These are phyloP conservation scores for Hippophae tibetana DNA, from an alignment of 306 rosid species.

Conservation along the genomic window DNA sequence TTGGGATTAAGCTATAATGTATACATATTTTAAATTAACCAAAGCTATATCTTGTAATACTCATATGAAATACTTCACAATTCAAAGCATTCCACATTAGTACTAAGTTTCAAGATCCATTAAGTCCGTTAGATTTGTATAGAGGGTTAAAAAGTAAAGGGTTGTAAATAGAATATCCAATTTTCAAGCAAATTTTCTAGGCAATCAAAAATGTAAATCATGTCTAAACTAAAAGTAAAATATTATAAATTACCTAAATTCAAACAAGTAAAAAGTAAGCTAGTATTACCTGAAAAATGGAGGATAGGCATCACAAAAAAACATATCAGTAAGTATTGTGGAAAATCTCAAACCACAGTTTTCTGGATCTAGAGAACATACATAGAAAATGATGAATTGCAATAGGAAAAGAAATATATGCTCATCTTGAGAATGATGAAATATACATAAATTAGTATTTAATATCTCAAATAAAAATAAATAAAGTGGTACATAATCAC, in stretches of 20 bases:
- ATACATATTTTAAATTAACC: not conserved
- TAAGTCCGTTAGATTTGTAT: not conserved
- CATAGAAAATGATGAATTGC: slow-evolving; percentile 88
- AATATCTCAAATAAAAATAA: not conserved
- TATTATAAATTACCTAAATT: not conserved
- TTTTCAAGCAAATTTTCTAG: not conserved
- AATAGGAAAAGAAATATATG: slow-evolving; percentile 6
- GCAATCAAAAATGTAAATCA: not conserved
- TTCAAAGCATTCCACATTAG: not conserved
- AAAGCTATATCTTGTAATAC: not conserved
- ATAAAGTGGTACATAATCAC: not conserved
- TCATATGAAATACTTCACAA: not conserved
- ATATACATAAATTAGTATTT: not conserved
- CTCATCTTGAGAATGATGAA: slow-evolving; percentile 5
- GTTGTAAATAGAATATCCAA: not conserved
- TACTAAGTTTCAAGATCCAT: not conserved
- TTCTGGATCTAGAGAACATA: slow-evolving; percentile 76
- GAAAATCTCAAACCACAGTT: slow-evolving; percentile 64
- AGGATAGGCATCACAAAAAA: slow-evolving; percentile 29
- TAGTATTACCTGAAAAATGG: slow-evolving; percentile 44
- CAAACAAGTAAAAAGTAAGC: not conserved
- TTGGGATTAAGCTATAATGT: too few relatives aligned
- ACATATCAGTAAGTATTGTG: slow-evolving; percentile 39
- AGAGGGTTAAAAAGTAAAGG: not conserved
- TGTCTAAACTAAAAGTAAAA: not conserved